Evolutionary conservation across 2,329 filamentous ascomycete species (phyloP).

Genomic region (Aspergillus glaucus): DNA sequence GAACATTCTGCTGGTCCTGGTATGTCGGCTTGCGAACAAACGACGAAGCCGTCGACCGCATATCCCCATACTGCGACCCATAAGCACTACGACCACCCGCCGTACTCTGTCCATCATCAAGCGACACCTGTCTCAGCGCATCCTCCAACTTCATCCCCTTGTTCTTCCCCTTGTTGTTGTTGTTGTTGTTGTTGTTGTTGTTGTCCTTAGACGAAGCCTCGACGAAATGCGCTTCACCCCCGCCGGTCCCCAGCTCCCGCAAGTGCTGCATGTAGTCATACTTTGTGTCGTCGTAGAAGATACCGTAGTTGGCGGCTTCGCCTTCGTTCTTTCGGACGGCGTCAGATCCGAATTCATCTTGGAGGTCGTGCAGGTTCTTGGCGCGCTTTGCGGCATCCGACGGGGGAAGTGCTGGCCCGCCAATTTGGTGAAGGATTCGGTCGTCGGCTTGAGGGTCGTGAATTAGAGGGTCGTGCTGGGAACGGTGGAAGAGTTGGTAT

Average conservation of each 20-base stretch:
- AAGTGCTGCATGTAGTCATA: conserved; percentile 99
- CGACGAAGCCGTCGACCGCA: conserved; percentile 54
- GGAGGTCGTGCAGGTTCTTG: conserved; percentile 70
- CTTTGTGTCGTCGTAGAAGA: conserved; percentile 89
- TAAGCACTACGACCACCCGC: conserved; percentile 26
- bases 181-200: conserved; percentile 63
- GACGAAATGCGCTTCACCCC: conserved; percentile 73
- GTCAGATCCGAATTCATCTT: conserved; percentile 62
- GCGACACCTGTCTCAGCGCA: conserved; percentile 57
- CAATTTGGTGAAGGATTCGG: conserved; percentile 76
- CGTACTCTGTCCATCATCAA: conserved; percentile 36
- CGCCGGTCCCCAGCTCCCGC: conserved; percentile 69
- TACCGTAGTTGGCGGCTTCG: conserved; percentile 86
- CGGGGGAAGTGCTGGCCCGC: conserved; percentile 28
- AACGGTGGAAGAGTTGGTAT: conserved; percentile 89
- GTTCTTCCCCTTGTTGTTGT: conserved; percentile 66
- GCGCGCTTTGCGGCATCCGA: conserved; percentile 30
- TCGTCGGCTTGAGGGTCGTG: conserved; percentile 83
- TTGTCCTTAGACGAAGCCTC: conserved; percentile 63
- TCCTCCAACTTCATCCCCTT: conserved; percentile 77
- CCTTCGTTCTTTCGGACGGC: conserved; percentile 82
- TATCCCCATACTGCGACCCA: conserved; percentile 38
- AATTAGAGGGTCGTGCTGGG: conserved; percentile 95
- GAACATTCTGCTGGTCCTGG: conserved; percentile 86
- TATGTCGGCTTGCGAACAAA: conserved; percentile 73